Evolutionary conservation across 768 basidiomycete genomes (phyloP), one percentile per base, ranked within the genome.

Genomic region (Podaxis mareebaensis): DNA sequence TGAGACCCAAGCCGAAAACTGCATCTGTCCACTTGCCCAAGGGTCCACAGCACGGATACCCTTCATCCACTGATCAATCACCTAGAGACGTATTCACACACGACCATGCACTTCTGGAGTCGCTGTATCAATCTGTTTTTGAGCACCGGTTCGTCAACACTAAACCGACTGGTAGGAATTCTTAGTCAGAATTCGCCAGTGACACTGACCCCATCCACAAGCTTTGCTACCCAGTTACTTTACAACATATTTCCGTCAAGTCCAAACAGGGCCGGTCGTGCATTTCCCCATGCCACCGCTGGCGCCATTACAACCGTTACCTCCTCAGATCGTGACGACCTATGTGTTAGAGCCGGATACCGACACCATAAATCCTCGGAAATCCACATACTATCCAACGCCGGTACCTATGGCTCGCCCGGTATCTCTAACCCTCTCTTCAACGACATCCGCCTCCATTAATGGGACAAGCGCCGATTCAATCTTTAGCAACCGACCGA

Each of bases 81-180:
- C 72, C 75, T 13, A 66, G 69, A 57, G 73, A 30, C 42, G 65
- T 69, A 40, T 75, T 81, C 48, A 65, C 75, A 63, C 90, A 92
- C 70, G 89, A 90, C 64, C 89, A 92, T 70, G 87, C 84, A 20
- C 71, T 91, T 22, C 79, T 91, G 24, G 89, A 92, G 68, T 86
- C 83, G 15, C 75, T 92, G 59, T 86, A 83, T 73, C 79, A 80
- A 65, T 83, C 88, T 65, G 84, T 91, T 42, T 91, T 87, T 68
- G 85, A 87, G 67, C 83, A 82, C 64, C 83, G 90, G 4, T 91
- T 91, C 67, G 87, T 92, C 67, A 91, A 91, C 69, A 76, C 82
- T 66, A 85, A 80, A 62, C 90, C 90, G 26, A 87, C 86, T 64
- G 85, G 90, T 87, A 70, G 68, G 82, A 71, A 33, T 62, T 39